Conservation (phyloP, 805 yeast species). For the Kodamaea kakaduensis region DNA sequence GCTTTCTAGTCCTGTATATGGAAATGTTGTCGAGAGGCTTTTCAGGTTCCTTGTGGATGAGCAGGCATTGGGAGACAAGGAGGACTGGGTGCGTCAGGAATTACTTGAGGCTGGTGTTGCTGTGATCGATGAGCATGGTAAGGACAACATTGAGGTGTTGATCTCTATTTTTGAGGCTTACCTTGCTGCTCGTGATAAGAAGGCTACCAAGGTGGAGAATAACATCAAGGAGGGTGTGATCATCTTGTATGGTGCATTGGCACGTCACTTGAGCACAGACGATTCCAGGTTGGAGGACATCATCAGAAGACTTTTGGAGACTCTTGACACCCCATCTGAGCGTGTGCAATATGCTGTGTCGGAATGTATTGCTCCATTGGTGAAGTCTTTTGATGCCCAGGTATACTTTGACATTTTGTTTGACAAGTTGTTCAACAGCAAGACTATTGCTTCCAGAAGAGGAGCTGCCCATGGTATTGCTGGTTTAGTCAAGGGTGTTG, state of each 20-base stretch:
- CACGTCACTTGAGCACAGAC: conserved; percentile 66
- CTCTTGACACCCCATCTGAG: conserved; percentile 84
- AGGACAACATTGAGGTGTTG: conserved; percentile 60
- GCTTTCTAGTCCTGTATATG: conserved; percentile 48
- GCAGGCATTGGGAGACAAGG: conserved; percentile 71
- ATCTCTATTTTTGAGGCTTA: conserved; percentile 78
- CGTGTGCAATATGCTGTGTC: conserved; percentile 87
- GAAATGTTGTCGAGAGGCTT: conserved; percentile 46
- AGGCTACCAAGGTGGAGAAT: conserved; percentile 47
- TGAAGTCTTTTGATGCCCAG: conserved; percentile 51
- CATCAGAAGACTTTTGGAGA: conserved; percentile 63
- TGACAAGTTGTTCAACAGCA: conserved; percentile 54
- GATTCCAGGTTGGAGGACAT: conserved; percentile 67
- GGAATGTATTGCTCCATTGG: conserved; percentile 81
- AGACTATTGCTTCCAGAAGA: conserved; percentile 52
- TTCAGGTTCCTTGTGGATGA: conserved; percentile 60
- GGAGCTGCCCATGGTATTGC: conserved; percentile 98
- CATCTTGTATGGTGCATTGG: conserved; percentile 86
- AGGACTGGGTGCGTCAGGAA: conserved; percentile 69
- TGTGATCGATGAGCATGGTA: conserved; percentile 65
- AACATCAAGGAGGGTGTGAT: conserved; percentile 73
- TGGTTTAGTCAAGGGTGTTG: conserved; percentile 88
- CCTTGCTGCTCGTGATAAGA: conserved; percentile 47
- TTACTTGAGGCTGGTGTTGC: conserved; percentile 86
- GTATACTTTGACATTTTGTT: conserved; percentile 56